phyloP scores from a whole-genome alignment of 345 rosid species.

The Populus euphratica region DNA sequence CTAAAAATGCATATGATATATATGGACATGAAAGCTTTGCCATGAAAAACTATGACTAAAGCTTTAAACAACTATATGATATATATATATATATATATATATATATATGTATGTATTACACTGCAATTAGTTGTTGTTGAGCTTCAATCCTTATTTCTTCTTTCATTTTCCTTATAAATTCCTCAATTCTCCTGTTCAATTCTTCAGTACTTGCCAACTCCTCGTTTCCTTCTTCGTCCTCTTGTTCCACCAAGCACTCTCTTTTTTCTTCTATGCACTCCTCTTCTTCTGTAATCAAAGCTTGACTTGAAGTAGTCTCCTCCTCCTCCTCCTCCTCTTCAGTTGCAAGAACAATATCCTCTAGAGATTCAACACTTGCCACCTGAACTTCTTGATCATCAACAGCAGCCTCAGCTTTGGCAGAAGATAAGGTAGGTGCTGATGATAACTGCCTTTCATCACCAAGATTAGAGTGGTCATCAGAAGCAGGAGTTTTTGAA shows the following conservation, averaged over 20 bases:
- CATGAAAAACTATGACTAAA: neutral
- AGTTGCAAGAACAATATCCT: neutral
- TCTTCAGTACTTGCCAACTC: slow-evolving; percentile 38
- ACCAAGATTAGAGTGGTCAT: neutral
- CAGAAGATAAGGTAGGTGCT: neutral
- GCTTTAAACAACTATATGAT: neutral
- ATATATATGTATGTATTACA: slow-evolving; percentile 6
- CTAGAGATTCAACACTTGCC: neutral
- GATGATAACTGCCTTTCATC: neutral
- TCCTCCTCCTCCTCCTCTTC: neutral
- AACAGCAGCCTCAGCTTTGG: neutral
- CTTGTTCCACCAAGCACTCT: neutral
- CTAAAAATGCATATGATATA: too few species aligned
- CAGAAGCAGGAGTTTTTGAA: slow-evolving; percentile 4
- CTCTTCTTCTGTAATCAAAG: slow-evolving; percentile 7
- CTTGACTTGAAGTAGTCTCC: neutral
- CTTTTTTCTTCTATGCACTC: neutral
- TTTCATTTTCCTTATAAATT: slow-evolving; percentile 64
- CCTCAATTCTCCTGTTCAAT: slow-evolving; percentile 50
- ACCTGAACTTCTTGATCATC: neutral
- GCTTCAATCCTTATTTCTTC: slow-evolving; percentile 58
- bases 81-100: too few species aligned
- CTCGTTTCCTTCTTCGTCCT: slow-evolving; percentile 21
- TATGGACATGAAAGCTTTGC: too few species aligned
- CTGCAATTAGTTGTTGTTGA: slow-evolving; percentile 33